Conservation (phyloP, 2,329 filamentous ascomycete genomes). For the Colletotrichum filicis region DNA sequence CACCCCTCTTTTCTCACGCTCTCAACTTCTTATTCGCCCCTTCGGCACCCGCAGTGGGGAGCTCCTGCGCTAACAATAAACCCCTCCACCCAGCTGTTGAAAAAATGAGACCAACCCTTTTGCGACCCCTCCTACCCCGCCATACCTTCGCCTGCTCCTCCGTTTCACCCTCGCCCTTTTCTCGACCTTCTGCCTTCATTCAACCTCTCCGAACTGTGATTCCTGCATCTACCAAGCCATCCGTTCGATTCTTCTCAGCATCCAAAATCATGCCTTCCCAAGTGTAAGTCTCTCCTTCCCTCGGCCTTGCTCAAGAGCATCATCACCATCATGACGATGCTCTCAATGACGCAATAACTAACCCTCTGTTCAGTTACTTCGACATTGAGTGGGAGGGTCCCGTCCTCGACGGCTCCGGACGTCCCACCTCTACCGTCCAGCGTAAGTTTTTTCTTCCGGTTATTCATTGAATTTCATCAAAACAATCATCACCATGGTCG, state of each 20-base stretch:
- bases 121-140: slow-evolving; percentile 39
- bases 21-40: slow-evolving; percentile 9
- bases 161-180: slow-evolving; percentile 39
- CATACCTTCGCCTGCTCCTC: slow-evolving; percentile 38
- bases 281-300: slow-evolving; percentile 64
- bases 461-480: slow-evolving; percentile 35
- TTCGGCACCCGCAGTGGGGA: slow-evolving; percentile 31
- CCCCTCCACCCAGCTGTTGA: slow-evolving; percentile 37
- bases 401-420: slow-evolving; percentile 69
- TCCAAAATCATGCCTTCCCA: slow-evolving; percentile 78
- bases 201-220: slow-evolving; percentile 35
- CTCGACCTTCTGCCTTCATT: slow-evolving; percentile 38
- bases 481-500: background rate
- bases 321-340: slow-evolving; percentile 21
- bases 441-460: slow-evolving; percentile 68
- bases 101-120: slow-evolving; percentile 40
- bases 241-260: slow-evolving; percentile 63
- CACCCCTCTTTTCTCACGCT: background rate
- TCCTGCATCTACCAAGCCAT: slow-evolving; percentile 37
- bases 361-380: slow-evolving; percentile 67
- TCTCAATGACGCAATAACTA: slow-evolving; percentile 35
- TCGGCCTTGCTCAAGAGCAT: background rate
- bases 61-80: slow-evolving; percentile 37
- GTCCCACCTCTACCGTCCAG: slow-evolving; percentile 65
- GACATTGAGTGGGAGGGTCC: slow-evolving; percentile 80